Conservation (phyloP, 352 stramenopile species). For the Pythium rishiriense region DNA sequence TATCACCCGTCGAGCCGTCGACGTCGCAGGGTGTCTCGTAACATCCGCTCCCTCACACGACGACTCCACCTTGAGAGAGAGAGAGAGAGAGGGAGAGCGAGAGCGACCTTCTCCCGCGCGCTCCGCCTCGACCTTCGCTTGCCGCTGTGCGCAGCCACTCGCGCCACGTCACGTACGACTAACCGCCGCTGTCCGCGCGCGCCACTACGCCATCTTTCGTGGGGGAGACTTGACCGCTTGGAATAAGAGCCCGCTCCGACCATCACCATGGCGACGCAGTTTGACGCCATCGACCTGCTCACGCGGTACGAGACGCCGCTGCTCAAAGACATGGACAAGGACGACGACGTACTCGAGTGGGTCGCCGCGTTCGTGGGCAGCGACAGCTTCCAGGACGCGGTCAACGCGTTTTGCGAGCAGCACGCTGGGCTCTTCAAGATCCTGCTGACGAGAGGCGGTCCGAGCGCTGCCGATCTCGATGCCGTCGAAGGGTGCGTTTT, state of each 20-base stretch:
- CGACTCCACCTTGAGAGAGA: neutral
- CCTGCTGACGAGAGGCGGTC: slow-evolving; percentile 61
- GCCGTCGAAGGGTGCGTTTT: slow-evolving; percentile 51
- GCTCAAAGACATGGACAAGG: slow-evolving; percentile 80
- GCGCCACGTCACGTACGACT: neutral
- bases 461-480: slow-evolving; percentile 54
- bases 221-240: no score
- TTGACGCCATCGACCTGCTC: slow-evolving; percentile 81
- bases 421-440: slow-evolving; percentile 65
- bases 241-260: no score
- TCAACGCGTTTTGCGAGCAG: slow-evolving; percentile 64
- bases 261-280: slow-evolving; percentile 40
- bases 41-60: slow-evolving; percentile 9
- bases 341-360: slow-evolving; percentile 82
- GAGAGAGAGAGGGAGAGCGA: neutral
- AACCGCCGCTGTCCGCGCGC: no score
- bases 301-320: slow-evolving; percentile 78
- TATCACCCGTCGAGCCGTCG: neutral
- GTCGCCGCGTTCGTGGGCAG: slow-evolving; percentile 73
- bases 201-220: no score
- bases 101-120: neutral
- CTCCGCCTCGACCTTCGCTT: no score
- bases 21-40: slow-evolving; percentile 13
- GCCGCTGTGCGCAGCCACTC: neutral
- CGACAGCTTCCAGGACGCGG: slow-evolving; percentile 61